Percentiles rank a stretch among this genome's conserved stretches.
Evolutionary conservation across 805 yeast species (phyloP).

Genomic region (Hanseniaspora meyeri): DNA sequence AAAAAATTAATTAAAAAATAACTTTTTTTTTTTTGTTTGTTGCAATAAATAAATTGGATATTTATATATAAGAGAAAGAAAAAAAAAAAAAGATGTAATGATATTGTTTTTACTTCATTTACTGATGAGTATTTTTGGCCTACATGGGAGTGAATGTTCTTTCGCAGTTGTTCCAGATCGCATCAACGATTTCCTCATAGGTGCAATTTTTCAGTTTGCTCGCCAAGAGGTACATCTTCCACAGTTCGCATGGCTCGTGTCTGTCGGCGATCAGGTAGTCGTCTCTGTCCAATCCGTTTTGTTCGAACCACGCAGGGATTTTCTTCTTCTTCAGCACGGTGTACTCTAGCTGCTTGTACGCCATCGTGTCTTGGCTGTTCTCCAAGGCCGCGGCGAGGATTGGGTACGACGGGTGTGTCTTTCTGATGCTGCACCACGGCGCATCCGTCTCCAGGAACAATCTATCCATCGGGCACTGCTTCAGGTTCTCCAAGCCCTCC

Average conservation of each 20-base stretch:
- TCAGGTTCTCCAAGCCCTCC: slow-evolving; percentile 17
- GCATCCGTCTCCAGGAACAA: slow-evolving; percentile 88
- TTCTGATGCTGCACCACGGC: slow-evolving; percentile 95
- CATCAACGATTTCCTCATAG: slow-evolving; percentile 34
- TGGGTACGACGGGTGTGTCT: slow-evolving; percentile 49
- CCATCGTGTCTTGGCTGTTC: slow-evolving; percentile 26
- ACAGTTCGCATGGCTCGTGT: slow-evolving; percentile 84
- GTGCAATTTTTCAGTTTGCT: slow-evolving; percentile 37
- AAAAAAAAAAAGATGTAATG: not conserved
- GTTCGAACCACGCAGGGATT: slow-evolving; percentile 9
- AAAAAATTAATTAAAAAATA: not conserved
- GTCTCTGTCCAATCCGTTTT: slow-evolving; percentile 21
- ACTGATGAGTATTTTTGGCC: not conserved
- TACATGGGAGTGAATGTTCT: slow-evolving; percentile 26
- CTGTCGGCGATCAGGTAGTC: slow-evolving; percentile 55
- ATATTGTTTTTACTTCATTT: too few species aligned
- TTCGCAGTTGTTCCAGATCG: slow-evolving; percentile 42
- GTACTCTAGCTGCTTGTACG: slow-evolving; percentile 14
- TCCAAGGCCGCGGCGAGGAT: slow-evolving; percentile 57
- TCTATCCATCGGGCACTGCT: slow-evolving; percentile 63
- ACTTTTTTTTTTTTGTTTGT: too few species aligned
- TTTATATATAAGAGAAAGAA: not conserved
- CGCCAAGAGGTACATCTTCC: slow-evolving; percentile 62
- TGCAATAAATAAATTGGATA: not conserved
- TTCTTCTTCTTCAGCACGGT: slow-evolving; percentile 6